Evolutionary conservation across 331 rosid genomes (phyloP).

Genomic region (Acacia pycnantha): DNA sequence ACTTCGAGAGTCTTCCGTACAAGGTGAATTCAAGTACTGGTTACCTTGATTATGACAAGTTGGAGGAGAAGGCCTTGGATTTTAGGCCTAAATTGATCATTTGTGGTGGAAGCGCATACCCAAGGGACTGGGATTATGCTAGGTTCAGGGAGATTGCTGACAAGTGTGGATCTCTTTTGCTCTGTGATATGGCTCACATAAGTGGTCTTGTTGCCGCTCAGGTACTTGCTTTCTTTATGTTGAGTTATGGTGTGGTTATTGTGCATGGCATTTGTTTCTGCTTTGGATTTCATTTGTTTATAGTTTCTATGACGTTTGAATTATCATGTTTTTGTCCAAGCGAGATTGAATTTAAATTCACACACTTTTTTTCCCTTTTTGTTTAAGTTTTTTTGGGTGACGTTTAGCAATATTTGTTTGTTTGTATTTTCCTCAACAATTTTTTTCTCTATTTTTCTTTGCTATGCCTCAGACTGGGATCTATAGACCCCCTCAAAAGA

Average conservation of each 20-base stretch:
- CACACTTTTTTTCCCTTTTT: background rate
- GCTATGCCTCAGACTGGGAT: background rate
- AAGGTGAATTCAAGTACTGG: constrained; percentile 73
- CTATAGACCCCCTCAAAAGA: background rate
- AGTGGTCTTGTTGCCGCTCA: constrained; percentile 97
- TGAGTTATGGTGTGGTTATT: background rate
- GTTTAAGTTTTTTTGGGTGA: background rate
- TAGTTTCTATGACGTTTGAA: background rate
- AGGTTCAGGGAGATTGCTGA: constrained; percentile 71
- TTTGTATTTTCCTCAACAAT: background rate
- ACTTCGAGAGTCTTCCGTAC: constrained; percentile 92
- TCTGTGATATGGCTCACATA: constrained; percentile 94
- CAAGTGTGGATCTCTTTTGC: constrained; percentile 84
- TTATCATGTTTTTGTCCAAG: background rate
- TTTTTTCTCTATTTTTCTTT: background rate
- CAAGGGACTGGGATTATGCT: constrained; percentile 88
- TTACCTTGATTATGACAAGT: constrained; percentile 68
- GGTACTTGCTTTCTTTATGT: constrained; percentile 36
- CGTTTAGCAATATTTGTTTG: background rate
- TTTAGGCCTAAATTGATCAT: constrained; percentile 87
- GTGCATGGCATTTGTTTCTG: background rate
- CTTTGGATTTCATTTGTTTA: background rate
- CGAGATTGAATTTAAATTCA: background rate
- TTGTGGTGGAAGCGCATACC: constrained; percentile 98
- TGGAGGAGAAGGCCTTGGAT: constrained; percentile 98